phyloP scores from a whole-genome alignment of 1,284 basidiomycete species.

The Ceratobasidium sp. region DNA sequence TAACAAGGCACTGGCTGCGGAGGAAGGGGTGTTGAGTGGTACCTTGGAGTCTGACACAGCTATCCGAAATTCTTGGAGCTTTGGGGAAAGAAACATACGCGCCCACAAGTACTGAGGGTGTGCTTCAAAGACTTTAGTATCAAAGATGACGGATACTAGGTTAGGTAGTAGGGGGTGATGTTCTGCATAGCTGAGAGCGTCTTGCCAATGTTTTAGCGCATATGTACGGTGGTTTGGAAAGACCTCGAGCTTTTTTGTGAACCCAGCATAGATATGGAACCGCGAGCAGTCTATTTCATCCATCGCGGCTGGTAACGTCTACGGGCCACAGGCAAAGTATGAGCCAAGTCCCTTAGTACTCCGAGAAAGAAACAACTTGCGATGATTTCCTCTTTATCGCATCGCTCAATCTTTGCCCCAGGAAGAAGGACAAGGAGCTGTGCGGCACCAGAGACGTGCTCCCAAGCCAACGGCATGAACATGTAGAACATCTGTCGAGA shows the following conservation, averaged over 20 bases:
- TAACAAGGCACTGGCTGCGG: not conserved
- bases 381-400: not conserved
- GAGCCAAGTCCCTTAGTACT: not conserved
- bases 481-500: not conserved
- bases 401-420: not conserved
- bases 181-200: not conserved
- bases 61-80: not conserved
- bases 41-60: not conserved
- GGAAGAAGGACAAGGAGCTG: not conserved
- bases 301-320: not conserved
- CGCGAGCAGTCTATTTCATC: not conserved
- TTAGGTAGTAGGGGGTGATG: not conserved
- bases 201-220: not conserved
- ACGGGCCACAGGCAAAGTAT: not conserved
- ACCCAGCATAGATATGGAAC: not conserved
- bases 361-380: not conserved
- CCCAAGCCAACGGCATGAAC: conserved; percentile 2
- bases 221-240: not conserved
- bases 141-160: not conserved
- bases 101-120: not conserved
- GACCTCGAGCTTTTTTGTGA: not conserved
- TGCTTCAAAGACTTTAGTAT: not conserved
- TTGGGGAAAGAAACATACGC: not conserved
- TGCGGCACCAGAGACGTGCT: not conserved
- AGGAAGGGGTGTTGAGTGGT: not conserved